Evolutionary conservation across 108 stramenopile genomes (phyloP).

Genomic region (Pseudonitzschia delicatissima): DNA sequence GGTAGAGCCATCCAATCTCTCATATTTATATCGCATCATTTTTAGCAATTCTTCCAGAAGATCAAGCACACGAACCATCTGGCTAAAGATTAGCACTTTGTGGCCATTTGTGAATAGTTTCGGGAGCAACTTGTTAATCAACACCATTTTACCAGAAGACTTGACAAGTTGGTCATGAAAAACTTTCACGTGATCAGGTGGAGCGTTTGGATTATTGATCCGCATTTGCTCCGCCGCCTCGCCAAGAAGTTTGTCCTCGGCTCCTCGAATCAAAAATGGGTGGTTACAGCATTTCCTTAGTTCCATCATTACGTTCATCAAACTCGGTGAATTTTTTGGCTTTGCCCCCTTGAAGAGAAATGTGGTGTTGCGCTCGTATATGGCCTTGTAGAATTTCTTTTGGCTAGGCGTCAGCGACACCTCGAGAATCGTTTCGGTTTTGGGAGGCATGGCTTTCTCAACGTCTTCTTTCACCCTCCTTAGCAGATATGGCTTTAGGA

Average conservation of each 20-base stretch:
- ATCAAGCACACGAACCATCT: constrained; percentile 94
- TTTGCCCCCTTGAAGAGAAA: constrained; percentile 83
- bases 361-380: constrained; percentile 93
- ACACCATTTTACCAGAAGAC: constrained; percentile 87
- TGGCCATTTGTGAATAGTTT: constrained; percentile 88
- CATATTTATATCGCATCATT: constrained; percentile 73
- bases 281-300: constrained; percentile 96
- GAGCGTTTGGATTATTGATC: constrained; percentile 3
- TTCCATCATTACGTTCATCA: constrained; percentile 99
- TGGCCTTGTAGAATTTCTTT: constrained; percentile 96
- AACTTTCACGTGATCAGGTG: constrained; percentile 54
- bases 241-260: constrained; percentile 77
- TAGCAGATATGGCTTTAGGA: constrained; percentile 92
- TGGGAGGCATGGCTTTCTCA: constrained; percentile 93
- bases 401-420: constrained; percentile 94
- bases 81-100: constrained; percentile 95
- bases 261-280: constrained; percentile 83
- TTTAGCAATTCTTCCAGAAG: constrained; percentile 90
- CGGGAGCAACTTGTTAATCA: constrained; percentile 83
- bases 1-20: constrained; percentile 89
- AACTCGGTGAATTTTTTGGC: constrained; percentile 78
- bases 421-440: constrained; percentile 97
- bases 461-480: constrained; percentile 98
- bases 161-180: constrained; percentile 86
- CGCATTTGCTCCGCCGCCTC: constrained; percentile 56